Percentiles rank a stretch among this genome's conserved stretches.
Evolutionary conservation across 331 rosid genomes (phyloP).

Genomic region (Phaseolus coccineus): DNA sequence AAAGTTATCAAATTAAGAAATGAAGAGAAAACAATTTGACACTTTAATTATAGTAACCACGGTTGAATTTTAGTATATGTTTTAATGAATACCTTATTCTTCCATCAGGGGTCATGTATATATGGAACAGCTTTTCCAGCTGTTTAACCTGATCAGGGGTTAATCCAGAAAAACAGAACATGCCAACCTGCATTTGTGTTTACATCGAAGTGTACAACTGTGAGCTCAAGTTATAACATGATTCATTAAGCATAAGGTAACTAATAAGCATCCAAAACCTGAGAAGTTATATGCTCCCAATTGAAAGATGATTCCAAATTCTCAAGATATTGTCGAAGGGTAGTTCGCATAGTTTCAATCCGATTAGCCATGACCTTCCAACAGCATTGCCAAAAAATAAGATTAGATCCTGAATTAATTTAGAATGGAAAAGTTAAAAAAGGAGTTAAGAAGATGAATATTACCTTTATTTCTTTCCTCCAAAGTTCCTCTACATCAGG

Average conservation of each 20-base stretch:
- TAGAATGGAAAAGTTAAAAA: constrained; percentile 1
- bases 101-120: constrained; percentile 44
- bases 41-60: neutral
- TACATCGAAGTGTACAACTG: neutral
- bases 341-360: constrained; percentile 53
- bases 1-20: neutral
- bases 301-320: constrained; percentile 57
- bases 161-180: constrained; percentile 68
- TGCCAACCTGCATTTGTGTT: constrained; percentile 62
- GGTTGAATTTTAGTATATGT: constrained; percentile 3
- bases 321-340: constrained; percentile 55
- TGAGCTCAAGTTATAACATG: neutral
- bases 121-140: constrained; percentile 35
- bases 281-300: constrained; percentile 68
- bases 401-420: constrained; percentile 5
- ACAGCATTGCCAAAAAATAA: constrained; percentile 2
- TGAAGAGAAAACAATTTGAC: neutral
- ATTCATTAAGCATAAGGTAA: constrained; percentile 24
- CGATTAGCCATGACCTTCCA: constrained; percentile 61
- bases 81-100: constrained; percentile 42
- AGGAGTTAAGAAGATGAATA: neutral
- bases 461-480: constrained; percentile 65
- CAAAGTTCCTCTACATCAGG: constrained; percentile 54
- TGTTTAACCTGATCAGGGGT: constrained; percentile 53
- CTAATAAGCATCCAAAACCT: constrained; percentile 50